A percentile compares a stretch with the other conserved stretches of the same genome.
phyloP scores from a whole-genome alignment of 352 stramenopile genomes.

The Pythium apleroticum region DNA sequence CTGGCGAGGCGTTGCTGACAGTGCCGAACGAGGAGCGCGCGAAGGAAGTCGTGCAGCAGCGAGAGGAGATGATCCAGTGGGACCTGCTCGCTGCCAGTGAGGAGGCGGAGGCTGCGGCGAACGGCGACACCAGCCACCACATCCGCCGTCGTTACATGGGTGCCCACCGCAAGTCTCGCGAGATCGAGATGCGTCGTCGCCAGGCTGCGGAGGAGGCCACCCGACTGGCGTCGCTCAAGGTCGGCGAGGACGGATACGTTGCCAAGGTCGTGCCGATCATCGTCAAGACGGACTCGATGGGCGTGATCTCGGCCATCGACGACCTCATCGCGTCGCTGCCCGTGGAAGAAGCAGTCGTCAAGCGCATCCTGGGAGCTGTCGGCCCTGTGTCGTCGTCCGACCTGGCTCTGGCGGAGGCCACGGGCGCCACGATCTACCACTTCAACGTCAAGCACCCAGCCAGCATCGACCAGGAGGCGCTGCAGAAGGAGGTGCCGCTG shows the following conservation, averaged over 20 bases:
- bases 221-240: slow-evolving; percentile 64
- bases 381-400: slow-evolving; percentile 84
- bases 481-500: slow-evolving; percentile 77
- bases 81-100: slow-evolving; percentile 65
- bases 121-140: slow-evolving; percentile 14
- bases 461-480: slow-evolving; percentile 75
- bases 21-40: slow-evolving; percentile 74
- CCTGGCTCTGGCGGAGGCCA: slow-evolving; percentile 78
- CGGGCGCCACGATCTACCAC: slow-evolving; percentile 79
- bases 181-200: slow-evolving; percentile 68
- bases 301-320: slow-evolving; percentile 93
- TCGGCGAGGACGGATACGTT: slow-evolving; percentile 84
- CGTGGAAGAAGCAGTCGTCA: slow-evolving; percentile 66
- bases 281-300: slow-evolving; percentile 98
- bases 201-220: slow-evolving; percentile 68
- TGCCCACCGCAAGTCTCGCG: slow-evolving; percentile 53
- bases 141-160: slow-evolving; percentile 58
- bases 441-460: slow-evolving; percentile 87
- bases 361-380: slow-evolving; percentile 83
- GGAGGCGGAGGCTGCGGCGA: slow-evolving; percentile 50
- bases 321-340: slow-evolving; percentile 78
- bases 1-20: slow-evolving; percentile 72
- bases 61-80: slow-evolving; percentile 74
- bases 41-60: slow-evolving; percentile 75
- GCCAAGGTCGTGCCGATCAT: slow-evolving; percentile 95